Evolutionary conservation across 768 basidiomycete species (phyloP).

Genomic region (Mycena filopes): DNA sequence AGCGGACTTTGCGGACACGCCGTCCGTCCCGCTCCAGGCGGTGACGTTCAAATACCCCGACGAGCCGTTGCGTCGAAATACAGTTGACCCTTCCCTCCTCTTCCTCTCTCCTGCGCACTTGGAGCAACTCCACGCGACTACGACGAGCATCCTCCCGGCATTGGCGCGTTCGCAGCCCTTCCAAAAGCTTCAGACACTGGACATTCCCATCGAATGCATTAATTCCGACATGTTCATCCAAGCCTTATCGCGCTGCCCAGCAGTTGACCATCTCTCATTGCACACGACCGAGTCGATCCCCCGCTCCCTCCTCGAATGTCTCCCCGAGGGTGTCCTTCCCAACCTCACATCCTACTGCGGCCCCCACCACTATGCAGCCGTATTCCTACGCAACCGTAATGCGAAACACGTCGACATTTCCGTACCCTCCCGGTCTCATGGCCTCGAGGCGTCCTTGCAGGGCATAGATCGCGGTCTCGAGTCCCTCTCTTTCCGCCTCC

Average conservation of each 20-base stretch:
- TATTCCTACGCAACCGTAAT: conserved; percentile 17
- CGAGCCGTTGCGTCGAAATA: conserved; percentile 16
- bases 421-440: conserved; percentile 13
- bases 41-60: conserved; percentile 31
- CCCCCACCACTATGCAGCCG: conserved; percentile 24
- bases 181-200: conserved; percentile 35
- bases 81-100: conserved; percentile 20
- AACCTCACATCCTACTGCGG: conserved; percentile 23
- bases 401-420: conserved; percentile 26
- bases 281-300: conserved; percentile 16
- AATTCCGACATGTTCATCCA: conserved; percentile 37
- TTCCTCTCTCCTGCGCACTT: conserved; percentile 43
- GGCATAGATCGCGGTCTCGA: conserved; percentile 14
- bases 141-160: conserved; percentile 40
- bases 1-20: conserved; percentile 22
- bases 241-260: conserved; percentile 43
- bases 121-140: conserved; percentile 44
- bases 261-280: conserved; percentile 40
- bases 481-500: conserved; percentile 24
- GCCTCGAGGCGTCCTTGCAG: conserved; percentile 21
- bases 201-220: conserved; percentile 42
- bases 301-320: conserved; percentile 18
- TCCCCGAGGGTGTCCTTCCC: conserved; percentile 27
- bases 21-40: conserved; percentile 23
- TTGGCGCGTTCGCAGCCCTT: conserved; percentile 35